Percentiles rank a stretch among this genome's conserved stretches.
These are phyloP conservation scores for Sclerotinia spermophila DNA, from an alignment of 2,329 filamentous ascomycete species.

Conservation along the genomic window DNA sequence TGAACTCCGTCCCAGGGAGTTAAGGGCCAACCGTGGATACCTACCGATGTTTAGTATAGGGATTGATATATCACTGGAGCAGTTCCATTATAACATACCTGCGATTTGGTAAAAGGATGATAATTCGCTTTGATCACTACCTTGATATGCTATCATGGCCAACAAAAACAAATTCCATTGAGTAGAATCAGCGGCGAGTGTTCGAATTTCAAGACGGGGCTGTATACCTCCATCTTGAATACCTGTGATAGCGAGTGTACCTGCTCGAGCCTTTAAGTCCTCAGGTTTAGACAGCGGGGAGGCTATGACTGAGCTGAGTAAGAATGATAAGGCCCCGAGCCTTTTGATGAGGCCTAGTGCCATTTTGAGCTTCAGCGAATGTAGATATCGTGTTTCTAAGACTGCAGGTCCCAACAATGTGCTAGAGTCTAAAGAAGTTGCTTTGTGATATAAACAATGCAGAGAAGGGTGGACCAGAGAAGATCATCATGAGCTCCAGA, in stretches of 20 bases:
- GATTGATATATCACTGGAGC: background rate
- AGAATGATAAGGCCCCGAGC: background rate
- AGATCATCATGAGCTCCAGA: background rate
- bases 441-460: background rate
- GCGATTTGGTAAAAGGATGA: slow-evolving; percentile 76
- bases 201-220: slow-evolving; percentile 61
- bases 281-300: slow-evolving; percentile 1
- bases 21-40: slow-evolving; percentile 16
- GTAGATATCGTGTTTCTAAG: background rate
- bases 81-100: slow-evolving; percentile 44
- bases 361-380: background rate
- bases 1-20: slow-evolving; percentile 36
- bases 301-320: background rate
- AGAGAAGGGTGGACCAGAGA: background rate
- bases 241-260: slow-evolving; percentile 15
- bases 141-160: slow-evolving; percentile 63
- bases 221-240: slow-evolving; percentile 25
- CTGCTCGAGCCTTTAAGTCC: background rate
- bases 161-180: slow-evolving; percentile 74
- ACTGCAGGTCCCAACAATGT: background rate
- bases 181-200: slow-evolving; percentile 56
- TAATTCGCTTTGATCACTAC: slow-evolving; percentile 59
- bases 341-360: background rate
- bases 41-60: background rate
- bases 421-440: background rate